These are phyloP conservation scores for Sugiyamaella mastotermitis DNA, from an alignment of 805 yeast genomes.

Conservation along the genomic window DNA sequence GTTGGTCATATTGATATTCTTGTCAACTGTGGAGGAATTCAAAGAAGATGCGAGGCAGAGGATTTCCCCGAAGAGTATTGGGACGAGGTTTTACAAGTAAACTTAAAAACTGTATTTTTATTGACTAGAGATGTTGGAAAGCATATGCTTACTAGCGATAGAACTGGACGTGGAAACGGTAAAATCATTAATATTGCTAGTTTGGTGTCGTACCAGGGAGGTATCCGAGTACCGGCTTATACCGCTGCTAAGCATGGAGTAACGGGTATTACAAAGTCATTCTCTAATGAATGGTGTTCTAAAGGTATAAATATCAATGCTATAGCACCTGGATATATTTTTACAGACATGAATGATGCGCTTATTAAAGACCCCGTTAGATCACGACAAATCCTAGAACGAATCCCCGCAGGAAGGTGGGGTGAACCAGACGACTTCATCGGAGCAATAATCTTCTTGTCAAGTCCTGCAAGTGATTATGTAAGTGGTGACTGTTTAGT, in stretches of 20 bases:
- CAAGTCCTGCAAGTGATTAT: constrained; percentile 45
- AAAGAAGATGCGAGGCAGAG: constrained; percentile 29
- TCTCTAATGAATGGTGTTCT: constrained; percentile 41
- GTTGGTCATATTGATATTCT: constrained; percentile 35
- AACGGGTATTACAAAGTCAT: constrained; percentile 32
- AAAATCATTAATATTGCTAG: constrained; percentile 40
- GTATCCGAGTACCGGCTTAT: constrained; percentile 35
- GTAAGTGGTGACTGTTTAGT: constrained; percentile 46
- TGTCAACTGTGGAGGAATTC: constrained; percentile 41
- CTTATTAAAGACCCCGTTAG: constrained; percentile 27
- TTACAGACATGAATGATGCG: constrained; percentile 40
- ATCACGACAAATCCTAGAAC: constrained; percentile 27
- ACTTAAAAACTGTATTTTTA: constrained; percentile 34
- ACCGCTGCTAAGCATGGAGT: constrained; percentile 40
- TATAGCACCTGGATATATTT: constrained; percentile 46
- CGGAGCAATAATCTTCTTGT: constrained; percentile 40
- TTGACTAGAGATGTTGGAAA: constrained; percentile 35
- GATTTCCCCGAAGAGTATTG: constrained; percentile 36
- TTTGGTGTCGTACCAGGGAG: constrained; percentile 38
- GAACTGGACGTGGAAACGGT: constrained; percentile 27
- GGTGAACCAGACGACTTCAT: constrained; percentile 45
- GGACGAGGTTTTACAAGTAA: constrained; percentile 37
- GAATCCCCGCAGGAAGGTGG: constrained; percentile 44
- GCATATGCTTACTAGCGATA: constrained; percentile 30
- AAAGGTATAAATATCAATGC: constrained; percentile 42